A percentile compares a stretch with the other conserved stretches of the same genome.
Evolutionary conservation across 495 filamentous ascomycete species (phyloP).

Genomic region (Sphaerosporella brunnea): DNA sequence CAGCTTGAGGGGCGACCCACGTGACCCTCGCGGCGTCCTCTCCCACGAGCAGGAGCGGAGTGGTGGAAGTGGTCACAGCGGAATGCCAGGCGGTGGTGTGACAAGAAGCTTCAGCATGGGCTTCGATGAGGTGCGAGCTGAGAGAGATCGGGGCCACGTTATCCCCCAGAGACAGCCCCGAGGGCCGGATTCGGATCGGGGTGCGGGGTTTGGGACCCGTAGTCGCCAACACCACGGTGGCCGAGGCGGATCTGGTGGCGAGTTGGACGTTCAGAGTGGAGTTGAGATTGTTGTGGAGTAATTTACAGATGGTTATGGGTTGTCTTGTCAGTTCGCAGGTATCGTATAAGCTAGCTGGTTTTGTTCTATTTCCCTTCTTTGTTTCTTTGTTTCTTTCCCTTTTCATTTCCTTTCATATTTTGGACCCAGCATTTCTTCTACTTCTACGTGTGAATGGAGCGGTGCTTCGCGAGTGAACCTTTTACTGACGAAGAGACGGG

Average conservation of each 20-base stretch:
- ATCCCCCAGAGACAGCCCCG: conserved; percentile 24
- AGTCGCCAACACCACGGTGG: conserved; percentile 22
- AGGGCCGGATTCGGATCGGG: conserved; percentile 25
- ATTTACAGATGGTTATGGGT: no score
- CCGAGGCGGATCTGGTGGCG: conserved; percentile 13
- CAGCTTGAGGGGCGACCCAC: conserved; percentile 36
- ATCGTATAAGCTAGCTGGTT: not conserved
- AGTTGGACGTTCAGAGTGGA: conserved; percentile 25
- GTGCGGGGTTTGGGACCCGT: conserved; percentile 22
- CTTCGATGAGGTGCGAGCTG: conserved; percentile 17
- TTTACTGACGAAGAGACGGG: no score
- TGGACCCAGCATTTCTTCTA: not conserved
- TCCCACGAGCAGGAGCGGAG: conserved; percentile 21
- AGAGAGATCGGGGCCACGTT: conserved; percentile 20
- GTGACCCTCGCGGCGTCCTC: conserved; percentile 24
- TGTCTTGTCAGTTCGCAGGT: no score
- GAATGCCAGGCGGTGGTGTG: conserved; percentile 1
- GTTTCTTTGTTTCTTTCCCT: not conserved
- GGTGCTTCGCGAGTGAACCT: no score
- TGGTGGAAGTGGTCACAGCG: conserved; percentile 17
- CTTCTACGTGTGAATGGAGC: no score
- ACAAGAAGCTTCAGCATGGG: conserved; percentile 14
- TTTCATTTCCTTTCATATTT: not conserved
- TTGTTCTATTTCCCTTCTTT: conserved; percentile 1
- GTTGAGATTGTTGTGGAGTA: conserved; percentile 27